phyloP scores from a whole-genome alignment of 805 yeast genomes.

The Hanseniaspora thailandica region DNA sequence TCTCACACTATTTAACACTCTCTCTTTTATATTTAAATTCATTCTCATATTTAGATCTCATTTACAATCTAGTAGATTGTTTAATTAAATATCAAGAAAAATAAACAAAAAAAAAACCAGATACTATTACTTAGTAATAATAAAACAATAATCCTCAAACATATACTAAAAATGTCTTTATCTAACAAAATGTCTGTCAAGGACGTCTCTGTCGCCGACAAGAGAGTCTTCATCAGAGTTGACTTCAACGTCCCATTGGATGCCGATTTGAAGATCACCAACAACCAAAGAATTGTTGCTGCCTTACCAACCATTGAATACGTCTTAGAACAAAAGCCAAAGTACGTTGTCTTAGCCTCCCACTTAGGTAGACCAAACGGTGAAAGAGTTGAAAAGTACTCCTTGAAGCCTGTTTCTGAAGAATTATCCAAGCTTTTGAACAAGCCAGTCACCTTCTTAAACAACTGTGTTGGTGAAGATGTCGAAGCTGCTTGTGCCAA shows the following conservation, averaged over 20 bases:
- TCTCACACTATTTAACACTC: no score
- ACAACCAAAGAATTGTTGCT: conserved; percentile 98
- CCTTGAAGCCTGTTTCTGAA: conserved; percentile 82
- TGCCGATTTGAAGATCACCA: conserved; percentile 82
- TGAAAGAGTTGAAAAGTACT: conserved; percentile 70
- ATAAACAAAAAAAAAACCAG: no score
- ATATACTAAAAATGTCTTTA: conserved; percentile 57
- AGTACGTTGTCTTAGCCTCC: conserved; percentile 83
- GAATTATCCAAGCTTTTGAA: conserved; percentile 74
- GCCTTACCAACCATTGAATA: conserved; percentile 97
- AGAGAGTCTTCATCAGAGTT: conserved; percentile 97
- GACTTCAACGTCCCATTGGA: conserved; percentile 93
- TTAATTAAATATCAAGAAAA: no score
- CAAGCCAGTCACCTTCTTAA: conserved; percentile 64
- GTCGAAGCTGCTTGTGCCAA: conserved; percentile 68
- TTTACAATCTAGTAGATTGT: no score
- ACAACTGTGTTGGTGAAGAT: conserved; percentile 86
- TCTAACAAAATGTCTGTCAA: conserved; percentile 85
- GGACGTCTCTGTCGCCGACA: conserved; percentile 74
- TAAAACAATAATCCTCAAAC: no score
- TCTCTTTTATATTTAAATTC: no score
- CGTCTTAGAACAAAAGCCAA: conserved; percentile 83
- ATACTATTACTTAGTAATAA: no score
- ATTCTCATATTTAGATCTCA: no score
- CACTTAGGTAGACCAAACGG: conserved; percentile 99